Evolutionary conservation across 2,329 filamentous ascomycete species (phyloP).

Genomic region (Paecilomyces formosus): DNA sequence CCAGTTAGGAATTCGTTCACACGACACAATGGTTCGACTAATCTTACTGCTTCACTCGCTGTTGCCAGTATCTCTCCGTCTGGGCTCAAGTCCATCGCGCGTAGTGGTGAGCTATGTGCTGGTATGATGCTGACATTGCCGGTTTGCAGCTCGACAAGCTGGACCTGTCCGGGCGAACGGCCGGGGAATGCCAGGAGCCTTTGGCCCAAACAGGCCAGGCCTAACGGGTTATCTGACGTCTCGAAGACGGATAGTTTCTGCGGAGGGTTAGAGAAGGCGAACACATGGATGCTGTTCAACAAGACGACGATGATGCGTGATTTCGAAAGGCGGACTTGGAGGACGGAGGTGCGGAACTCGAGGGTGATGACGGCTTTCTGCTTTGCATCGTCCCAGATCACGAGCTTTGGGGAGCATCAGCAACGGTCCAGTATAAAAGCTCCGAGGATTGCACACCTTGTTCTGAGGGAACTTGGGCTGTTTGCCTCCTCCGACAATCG

Average conservation of each 20-base stretch:
- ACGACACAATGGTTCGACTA: neutral
- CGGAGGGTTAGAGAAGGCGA: constrained; percentile 67
- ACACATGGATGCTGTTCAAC: constrained; percentile 73
- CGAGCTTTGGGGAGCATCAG: constrained; percentile 38
- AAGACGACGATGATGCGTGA: constrained; percentile 73
- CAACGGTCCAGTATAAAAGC: neutral
- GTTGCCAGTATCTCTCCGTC: constrained; percentile 80
- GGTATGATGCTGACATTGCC: constrained; percentile 89
- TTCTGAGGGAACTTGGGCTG: constrained; percentile 80
- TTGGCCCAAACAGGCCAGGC: constrained; percentile 69
- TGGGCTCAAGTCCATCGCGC: constrained; percentile 69
- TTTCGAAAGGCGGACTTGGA: constrained; percentile 69
- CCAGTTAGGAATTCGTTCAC: constrained; percentile 11
- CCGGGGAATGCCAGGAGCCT: constrained; percentile 77
- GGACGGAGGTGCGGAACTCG: constrained; percentile 70
- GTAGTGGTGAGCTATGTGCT: constrained; percentile 72
- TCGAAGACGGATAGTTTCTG: constrained; percentile 68
- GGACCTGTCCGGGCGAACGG: constrained; percentile 79
- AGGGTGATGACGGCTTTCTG: constrained; percentile 68
- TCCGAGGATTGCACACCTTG: constrained; percentile 50
- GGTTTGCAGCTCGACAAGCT: constrained; percentile 70
- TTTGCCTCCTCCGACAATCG: constrained; percentile 79
- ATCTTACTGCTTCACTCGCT: constrained; percentile 67
- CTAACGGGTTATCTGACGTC: constrained; percentile 76
- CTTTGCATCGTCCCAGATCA: constrained; percentile 87